A percentile compares a stretch with the other conserved stretches of the same genome.
phyloP scores from a whole-genome alignment of 2,329 filamentous ascomycete species.

The Zymoseptoria passerinii region DNA sequence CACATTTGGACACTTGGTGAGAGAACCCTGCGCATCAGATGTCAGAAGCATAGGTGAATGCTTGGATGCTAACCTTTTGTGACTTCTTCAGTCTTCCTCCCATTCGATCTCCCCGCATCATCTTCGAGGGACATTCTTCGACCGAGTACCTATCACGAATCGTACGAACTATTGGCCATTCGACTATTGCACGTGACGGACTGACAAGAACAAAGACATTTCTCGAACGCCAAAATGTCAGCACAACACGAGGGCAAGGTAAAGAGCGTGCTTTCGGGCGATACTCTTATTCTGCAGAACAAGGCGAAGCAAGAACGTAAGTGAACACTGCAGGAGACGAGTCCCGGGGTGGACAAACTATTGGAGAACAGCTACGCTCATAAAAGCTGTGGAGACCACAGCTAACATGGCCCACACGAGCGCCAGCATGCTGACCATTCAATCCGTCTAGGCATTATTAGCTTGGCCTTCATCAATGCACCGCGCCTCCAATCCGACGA shows the following conservation, averaged over 20 bases:
- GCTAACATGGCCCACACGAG: neutral
- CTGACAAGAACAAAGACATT: neutral
- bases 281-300: constrained; percentile 78
- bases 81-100: neutral
- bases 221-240: constrained; percentile 15
- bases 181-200: neutral
- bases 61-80: neutral
- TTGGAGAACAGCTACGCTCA: neutral
- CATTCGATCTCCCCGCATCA: neutral
- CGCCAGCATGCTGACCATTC: neutral
- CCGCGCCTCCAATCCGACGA: constrained; percentile 50
- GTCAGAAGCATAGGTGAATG: neutral
- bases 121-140: neutral
- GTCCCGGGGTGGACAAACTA: too few relatives aligned
- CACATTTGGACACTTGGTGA: neutral
- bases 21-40: neutral
- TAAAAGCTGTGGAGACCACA: too few relatives aligned
- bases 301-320: constrained; percentile 70
- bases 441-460: constrained; percentile 48
- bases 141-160: neutral
- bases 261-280: constrained; percentile 89
- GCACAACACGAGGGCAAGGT: constrained; percentile 60
- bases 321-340: neutral
- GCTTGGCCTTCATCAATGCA: constrained; percentile 84
- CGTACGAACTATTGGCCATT: neutral